phyloP scores from a whole-genome alignment of 129 eudicot species.

The Flaveria bidentis region DNA sequence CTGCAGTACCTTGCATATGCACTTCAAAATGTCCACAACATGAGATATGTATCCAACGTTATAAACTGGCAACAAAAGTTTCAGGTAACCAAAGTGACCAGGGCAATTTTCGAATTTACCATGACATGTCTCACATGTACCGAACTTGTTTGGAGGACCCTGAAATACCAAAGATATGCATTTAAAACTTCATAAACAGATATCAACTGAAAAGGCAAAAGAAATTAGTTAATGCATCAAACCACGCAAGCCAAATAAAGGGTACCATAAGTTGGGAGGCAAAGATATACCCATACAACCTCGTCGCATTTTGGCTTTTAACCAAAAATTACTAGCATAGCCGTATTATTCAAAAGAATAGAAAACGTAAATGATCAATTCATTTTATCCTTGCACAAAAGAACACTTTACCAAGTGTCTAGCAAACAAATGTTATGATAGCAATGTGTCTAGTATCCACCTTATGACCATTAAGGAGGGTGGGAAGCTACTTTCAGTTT shows the following conservation, averaged over 20 bases:
- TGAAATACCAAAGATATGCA: constrained; percentile 33
- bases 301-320: too few species aligned
- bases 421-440: too few species aligned
- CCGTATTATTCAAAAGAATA: background rate
- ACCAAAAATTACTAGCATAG: background rate
- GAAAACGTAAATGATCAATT: background rate
- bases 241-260: background rate
- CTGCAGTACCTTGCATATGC: constrained; percentile 84
- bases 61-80: constrained; percentile 74
- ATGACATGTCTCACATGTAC: constrained; percentile 65
- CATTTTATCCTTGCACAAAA: background rate
- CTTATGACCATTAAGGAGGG: too few species aligned
- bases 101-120: constrained; percentile 65
- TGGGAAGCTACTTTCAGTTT: too few species aligned
- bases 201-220: background rate
- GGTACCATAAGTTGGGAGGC: constrained; percentile 7
- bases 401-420: too few species aligned
- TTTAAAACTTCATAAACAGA: background rate
- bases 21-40: constrained; percentile 77
- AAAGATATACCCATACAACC: too few species aligned
- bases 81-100: constrained; percentile 77
- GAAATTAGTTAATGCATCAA: background rate
- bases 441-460: too few species aligned
- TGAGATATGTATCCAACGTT: constrained; percentile 74
- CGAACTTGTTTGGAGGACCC: constrained; percentile 84